Base-by-base conservation (phyloP, 2,329 filamentous ascomycete species). In the Fusarium sp. region DNA sequence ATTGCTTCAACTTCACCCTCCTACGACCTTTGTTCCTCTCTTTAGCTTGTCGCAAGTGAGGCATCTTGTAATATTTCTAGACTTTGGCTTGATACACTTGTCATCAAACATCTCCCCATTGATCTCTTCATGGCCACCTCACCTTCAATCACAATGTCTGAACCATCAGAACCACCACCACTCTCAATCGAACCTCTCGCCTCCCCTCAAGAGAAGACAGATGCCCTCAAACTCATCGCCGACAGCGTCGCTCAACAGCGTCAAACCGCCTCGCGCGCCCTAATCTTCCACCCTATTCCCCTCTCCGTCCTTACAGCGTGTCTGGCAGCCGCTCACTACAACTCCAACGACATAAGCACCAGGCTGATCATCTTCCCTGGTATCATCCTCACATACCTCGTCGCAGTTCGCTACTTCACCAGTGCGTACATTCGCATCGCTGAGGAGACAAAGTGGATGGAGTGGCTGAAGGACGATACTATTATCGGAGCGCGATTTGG, bases 221-320 rank as follows among this genome's bases (percentile, higher is more conserved):
- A 88, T 59, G 91, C 90, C 14, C 83, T 97, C 57, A 87, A 87
- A 65, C 85, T 97, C 19, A 85, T 97, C 48, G 90, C 92, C 55
- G 93, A 96, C 81, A 93, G 90, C 69, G 89, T 97, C 58, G 92
- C 93, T 26, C 91, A 97, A 77, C 93, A 96, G 81, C 90, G 92
- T 55, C 90, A 93, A 77, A 79, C 86, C 7, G 89, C 92, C 10
- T 88, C 89, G 16, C 81, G 83, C 51, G 81, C 87, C 64, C 81
- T 96, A 64, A 84, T 93, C 67, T 87, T 86, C 75, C 88, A 93
- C 79, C 88, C 87, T 0, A 76, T 85, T 23, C 81, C 83, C 46
- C 72, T 89, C 3, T 79, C 84, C 7, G 76, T 81, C 14, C 81
- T 89, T 19, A 69, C 79, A 42, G 76, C 78, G 4, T 71, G 85